phyloP scores from a whole-genome alignment of 345 rosid species.

The Rhodomyrtus tomentosa region DNA sequence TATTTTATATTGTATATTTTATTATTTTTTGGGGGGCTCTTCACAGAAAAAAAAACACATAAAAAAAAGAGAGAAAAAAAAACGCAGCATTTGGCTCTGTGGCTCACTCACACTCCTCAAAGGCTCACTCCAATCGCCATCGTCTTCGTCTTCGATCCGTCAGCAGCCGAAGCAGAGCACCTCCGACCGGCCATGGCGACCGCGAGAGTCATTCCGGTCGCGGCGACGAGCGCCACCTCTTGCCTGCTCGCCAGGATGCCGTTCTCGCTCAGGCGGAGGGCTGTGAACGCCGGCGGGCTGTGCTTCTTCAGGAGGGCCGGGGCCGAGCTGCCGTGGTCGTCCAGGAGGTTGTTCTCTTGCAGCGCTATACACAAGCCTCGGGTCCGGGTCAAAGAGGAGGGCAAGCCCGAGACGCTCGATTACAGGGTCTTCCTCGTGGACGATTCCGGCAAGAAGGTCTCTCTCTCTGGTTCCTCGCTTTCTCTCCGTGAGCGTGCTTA shows the following conservation, averaged over 20 bases:
- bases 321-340: background rate
- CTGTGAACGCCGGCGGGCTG: slow-evolving; percentile 5
- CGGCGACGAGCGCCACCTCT: slow-evolving; percentile 17
- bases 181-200: slow-evolving; percentile 34
- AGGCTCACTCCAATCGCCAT: background rate
- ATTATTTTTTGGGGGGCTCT: background rate
- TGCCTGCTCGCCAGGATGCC: slow-evolving; percentile 36
- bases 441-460: slow-evolving; percentile 62
- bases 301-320: slow-evolving; percentile 13
- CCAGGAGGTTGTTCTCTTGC: slow-evolving; percentile 52
- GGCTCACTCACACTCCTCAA: background rate
- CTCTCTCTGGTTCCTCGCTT: background rate
- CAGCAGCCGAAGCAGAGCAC: background rate
- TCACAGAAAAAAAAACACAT: no score
- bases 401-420: slow-evolving; percentile 67
- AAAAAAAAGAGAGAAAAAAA: background rate
- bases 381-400: slow-evolving; percentile 53
- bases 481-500: background rate
- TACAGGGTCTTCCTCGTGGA: slow-evolving; percentile 69
- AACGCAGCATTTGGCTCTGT: background rate
- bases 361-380: slow-evolving; percentile 47
- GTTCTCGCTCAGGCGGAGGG: slow-evolving; percentile 2
- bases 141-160: background rate
- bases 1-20: background rate
- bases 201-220: slow-evolving; percentile 36